A percentile compares a stretch with the other conserved stretches of the same genome.
Conservation (phyloP, 2,329 filamentous ascomycete species). For the Ascomycota sp. region DNA sequence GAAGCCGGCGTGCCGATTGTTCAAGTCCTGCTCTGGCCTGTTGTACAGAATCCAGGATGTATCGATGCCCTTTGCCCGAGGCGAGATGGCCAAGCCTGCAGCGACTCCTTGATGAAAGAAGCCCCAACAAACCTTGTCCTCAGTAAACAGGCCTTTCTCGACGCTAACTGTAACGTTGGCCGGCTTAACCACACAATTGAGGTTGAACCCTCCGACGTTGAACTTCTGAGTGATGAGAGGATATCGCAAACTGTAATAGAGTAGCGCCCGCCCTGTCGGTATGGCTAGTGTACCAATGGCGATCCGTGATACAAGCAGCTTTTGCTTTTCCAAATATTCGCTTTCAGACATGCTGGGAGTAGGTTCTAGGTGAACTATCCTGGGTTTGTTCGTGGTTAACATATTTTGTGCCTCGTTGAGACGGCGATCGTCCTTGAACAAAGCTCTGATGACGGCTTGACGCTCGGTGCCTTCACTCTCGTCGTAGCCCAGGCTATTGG, state of each 20-base stretch:
- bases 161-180: conserved; percentile 83
- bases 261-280: conserved; percentile 63
- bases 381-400: conserved; percentile 63
- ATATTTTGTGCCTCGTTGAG: conserved; percentile 68
- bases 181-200: conserved; percentile 79
- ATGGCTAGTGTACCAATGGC: conserved; percentile 75
- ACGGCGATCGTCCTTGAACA: conserved; percentile 80
- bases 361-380: conserved; percentile 54
- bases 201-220: conserved; percentile 70
- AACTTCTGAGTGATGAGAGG: conserved; percentile 86
- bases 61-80: conserved; percentile 76
- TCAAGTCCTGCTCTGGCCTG: conserved; percentile 67
- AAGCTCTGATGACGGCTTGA: conserved; percentile 57
- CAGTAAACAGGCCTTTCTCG: conserved; percentile 66
- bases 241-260: conserved; percentile 70
- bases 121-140: conserved; percentile 94
- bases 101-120: conserved; percentile 95
- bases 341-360: conserved; percentile 64
- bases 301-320: conserved; percentile 66
- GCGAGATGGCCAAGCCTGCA: conserved; percentile 78
- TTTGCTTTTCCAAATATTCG: conserved; percentile 76
- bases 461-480: conserved; percentile 68
- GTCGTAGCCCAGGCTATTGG: conserved; percentile 39
- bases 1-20: conserved; percentile 89
- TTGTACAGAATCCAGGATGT: conserved; percentile 98